Percentiles rank a stretch among this genome's conserved stretches.
Evolutionary conservation across 768 basidiomycete species (phyloP).

Genomic region (Suillus discolor): DNA sequence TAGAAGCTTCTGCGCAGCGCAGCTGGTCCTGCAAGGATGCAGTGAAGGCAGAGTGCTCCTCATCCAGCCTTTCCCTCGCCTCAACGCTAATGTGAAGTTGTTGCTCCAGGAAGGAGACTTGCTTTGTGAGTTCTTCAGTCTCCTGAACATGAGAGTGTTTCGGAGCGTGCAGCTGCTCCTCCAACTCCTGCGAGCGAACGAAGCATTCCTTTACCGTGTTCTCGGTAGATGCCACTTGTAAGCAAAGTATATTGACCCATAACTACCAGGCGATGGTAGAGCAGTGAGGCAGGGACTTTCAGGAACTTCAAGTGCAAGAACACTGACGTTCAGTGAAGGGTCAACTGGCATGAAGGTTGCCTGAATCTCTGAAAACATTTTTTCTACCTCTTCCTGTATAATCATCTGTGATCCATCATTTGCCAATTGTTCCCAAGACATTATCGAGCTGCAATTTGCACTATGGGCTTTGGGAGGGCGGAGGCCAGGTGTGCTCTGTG

Average conservation of each 20-base stretch:
- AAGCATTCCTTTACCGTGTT: conserved; percentile 66
- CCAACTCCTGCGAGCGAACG: conserved; percentile 62
- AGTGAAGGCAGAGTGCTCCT: conserved; percentile 53
- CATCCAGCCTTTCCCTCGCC: conserved; percentile 51
- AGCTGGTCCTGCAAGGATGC: conserved; percentile 62
- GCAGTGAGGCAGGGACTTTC: conserved; percentile 74
- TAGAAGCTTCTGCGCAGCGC: conserved; percentile 42
- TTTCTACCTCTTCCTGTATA: conserved; percentile 67
- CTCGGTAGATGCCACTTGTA: conserved; percentile 74
- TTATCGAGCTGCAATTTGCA: conserved; percentile 60
- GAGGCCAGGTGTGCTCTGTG: conserved; percentile 40
- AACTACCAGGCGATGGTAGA: conserved; percentile 72
- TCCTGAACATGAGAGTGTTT: conserved; percentile 62
- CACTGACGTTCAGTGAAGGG: conserved; percentile 56
- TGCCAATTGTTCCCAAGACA: conserved; percentile 79
- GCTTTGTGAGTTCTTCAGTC: conserved; percentile 61
- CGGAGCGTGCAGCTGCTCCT: conserved; percentile 66
- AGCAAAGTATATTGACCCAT: conserved; percentile 74
- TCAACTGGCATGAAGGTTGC: conserved; percentile 70
- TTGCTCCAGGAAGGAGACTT: conserved; percentile 64
- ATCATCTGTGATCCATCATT: conserved; percentile 59
- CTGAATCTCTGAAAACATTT: conserved; percentile 69
- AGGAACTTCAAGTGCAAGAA: conserved; percentile 57
- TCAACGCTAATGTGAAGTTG: conserved; percentile 53
- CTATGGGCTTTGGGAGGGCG: conserved; percentile 43